Evolutionary conservation across 2,329 filamentous ascomycete genomes (phyloP).

Genomic region (Amphichorda felina): DNA sequence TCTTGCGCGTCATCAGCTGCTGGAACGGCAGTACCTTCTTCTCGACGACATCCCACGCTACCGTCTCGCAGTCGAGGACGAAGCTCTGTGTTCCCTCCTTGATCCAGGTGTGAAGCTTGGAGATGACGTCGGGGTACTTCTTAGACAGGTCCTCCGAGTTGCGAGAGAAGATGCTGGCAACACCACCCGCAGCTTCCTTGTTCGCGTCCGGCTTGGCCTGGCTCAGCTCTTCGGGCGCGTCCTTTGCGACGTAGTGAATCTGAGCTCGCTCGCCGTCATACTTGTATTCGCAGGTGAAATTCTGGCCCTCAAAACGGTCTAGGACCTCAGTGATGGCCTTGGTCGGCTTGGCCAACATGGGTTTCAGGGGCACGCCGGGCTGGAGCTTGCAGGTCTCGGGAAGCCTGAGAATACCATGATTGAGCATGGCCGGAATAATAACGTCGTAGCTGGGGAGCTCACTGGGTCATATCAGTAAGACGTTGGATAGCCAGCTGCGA

Average conservation of each 20-base stretch:
- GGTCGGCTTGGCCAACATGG: slow-evolving; percentile 96
- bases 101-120: slow-evolving; percentile 80
- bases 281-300: slow-evolving; percentile 98
- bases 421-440: slow-evolving; percentile 79
- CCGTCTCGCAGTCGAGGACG: slow-evolving; percentile 96
- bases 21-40: slow-evolving; percentile 97
- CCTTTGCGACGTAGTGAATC: slow-evolving; percentile 89
- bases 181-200: slow-evolving; percentile 57
- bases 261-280: slow-evolving; percentile 98
- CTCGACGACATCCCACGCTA: slow-evolving; percentile 88
- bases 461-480: slow-evolving; percentile 36
- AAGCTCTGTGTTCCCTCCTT: slow-evolving; percentile 86
- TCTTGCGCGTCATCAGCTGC: slow-evolving; percentile 94
- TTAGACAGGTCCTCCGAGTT: slow-evolving; percentile 96
- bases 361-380: slow-evolving; percentile 89
- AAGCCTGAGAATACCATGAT: slow-evolving; percentile 75
- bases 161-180: slow-evolving; percentile 89
- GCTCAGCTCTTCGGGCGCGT: slow-evolving; percentile 57
- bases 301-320: slow-evolving; percentile 89
- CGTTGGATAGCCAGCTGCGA: not conserved
- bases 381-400: slow-evolving; percentile 80
- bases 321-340: slow-evolving; percentile 97
- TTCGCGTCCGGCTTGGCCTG: slow-evolving; percentile 47
- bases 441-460: slow-evolving; percentile 92
- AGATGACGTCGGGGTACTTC: slow-evolving; percentile 93